Percentiles rank a stretch among this genome's conserved stretches.
Evolutionary conservation across 371 early-diverging fungal species (phyloP).

Genomic region (Sporodiniella umbellata): DNA sequence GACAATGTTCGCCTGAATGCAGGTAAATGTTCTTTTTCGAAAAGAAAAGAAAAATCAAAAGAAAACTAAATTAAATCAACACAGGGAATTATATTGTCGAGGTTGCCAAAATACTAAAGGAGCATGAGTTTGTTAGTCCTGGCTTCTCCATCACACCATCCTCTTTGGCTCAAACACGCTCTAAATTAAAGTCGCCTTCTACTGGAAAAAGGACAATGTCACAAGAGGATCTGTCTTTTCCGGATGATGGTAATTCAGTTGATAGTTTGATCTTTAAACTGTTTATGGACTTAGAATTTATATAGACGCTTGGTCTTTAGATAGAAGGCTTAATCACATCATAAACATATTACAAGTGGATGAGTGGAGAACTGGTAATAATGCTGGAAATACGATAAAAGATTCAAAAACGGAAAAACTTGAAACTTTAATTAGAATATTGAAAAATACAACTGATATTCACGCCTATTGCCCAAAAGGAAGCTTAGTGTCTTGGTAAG

Average conservation of each 20-base stretch:
- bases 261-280: not conserved
- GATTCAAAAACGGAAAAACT: slow-evolving; percentile 38
- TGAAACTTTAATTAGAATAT: slow-evolving; percentile 33
- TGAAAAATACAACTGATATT: slow-evolving; percentile 44
- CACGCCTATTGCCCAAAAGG: slow-evolving; percentile 34
- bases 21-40: slow-evolving; percentile 30
- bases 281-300: not conserved
- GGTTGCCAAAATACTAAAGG: slow-evolving; percentile 31
- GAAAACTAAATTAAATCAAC: not conserved
- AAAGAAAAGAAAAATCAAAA: not conserved
- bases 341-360: slow-evolving; percentile 31
- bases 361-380: slow-evolving; percentile 31
- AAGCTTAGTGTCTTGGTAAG: slow-evolving; percentile 32
- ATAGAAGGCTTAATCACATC: slow-evolving; percentile 32
- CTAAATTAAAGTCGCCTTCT: slow-evolving; percentile 32
- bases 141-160: slow-evolving; percentile 36
- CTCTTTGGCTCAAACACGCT: slow-evolving; percentile 23
- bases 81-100: slow-evolving; percentile 30
- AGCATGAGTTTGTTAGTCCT: slow-evolving; percentile 30
- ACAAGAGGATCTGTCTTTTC: slow-evolving; percentile 39
- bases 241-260: slow-evolving; percentile 40
- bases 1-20: slow-evolving; percentile 39
- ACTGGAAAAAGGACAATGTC: slow-evolving; percentile 37
- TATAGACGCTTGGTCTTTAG: slow-evolving; percentile 39
- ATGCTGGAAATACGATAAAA: slow-evolving; percentile 18